Conservation (phyloP, 108 stramenopile species). For the Cyclotella kingstonii region DNA sequence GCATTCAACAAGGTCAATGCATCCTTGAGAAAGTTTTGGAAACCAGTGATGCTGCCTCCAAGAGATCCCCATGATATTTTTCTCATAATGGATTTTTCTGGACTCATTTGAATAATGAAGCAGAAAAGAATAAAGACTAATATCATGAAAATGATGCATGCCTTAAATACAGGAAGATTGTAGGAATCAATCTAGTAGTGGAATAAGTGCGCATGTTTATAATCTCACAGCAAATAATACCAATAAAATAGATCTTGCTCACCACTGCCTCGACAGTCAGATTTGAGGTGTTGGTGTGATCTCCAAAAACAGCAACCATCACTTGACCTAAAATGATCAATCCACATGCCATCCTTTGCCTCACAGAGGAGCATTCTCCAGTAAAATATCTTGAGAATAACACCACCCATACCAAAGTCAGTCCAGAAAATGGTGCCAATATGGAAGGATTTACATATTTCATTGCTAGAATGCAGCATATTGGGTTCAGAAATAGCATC, state of each 20-base stretch:
- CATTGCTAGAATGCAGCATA: constrained; percentile 80
- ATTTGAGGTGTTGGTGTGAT: constrained; percentile 74
- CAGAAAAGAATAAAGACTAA: constrained; percentile 42
- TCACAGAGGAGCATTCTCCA: constrained; percentile 52
- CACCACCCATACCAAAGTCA: constrained; percentile 87
- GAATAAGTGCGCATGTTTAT: background rate
- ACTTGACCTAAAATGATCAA: constrained; percentile 79
- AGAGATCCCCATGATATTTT: constrained; percentile 45
- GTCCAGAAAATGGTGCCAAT: constrained; percentile 81
- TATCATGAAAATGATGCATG: constrained; percentile 53
- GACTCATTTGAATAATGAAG: constrained; percentile 18
- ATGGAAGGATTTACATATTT: constrained; percentile 83
- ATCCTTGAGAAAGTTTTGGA: constrained; percentile 84
- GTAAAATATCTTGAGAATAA: constrained; percentile 50
- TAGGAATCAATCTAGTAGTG: constrained; percentile 59
- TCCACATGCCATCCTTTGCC: constrained; percentile 61
- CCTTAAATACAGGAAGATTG: constrained; percentile 45
- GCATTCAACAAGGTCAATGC: constrained; percentile 59
- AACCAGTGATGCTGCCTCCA: constrained; percentile 65
- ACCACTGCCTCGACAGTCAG: constrained; percentile 63
- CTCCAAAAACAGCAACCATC: constrained; percentile 76
- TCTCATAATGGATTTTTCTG: constrained; percentile 14
- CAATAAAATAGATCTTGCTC: constrained; percentile 8
- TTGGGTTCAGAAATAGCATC: constrained; percentile 80
- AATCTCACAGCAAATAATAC: background rate